Evolutionary conservation across 2,329 filamentous ascomycete genomes (phyloP), one percentile per base, ranked within the genome.

Genomic region (Stagonosporopsis vannaccii): DNA sequence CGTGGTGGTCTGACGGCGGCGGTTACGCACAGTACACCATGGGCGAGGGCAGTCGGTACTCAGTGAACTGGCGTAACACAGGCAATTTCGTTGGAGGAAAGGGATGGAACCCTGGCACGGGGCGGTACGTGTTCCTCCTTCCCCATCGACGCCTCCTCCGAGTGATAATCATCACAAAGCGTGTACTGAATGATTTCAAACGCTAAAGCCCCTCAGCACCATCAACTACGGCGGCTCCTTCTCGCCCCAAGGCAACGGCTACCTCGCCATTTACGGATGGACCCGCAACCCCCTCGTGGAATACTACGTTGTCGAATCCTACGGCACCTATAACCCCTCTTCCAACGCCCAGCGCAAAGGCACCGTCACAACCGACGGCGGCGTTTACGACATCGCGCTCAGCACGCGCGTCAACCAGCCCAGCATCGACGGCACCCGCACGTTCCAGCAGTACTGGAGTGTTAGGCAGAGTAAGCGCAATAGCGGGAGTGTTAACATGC

Each of bases 251-350:
- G 63, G 64, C 0, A 67, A 65, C 13, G 65, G 61, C 9, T 68
- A 69, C 23, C 62, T 72, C 17, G 65, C 83, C 15, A 68, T 86
- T 26, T 86, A 86, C 61, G 84, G 84, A 28, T 87, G 84, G 82
- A 83, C 80, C 4, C 75, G 69, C 13, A 77, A 77, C 60, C 81
- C 82, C 0, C 73, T 84, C 11, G 75, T 85, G 62, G 84, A 85
- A 60, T 85, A 85, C 75, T 86, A 85, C 72, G 79, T 86, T 56
- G 76, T 85, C 59, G 84, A 86, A 58, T 74, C 75, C 9, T 81
- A 79, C 62, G 81, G 79, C 40, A 75, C 77, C 53, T 76, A 79
- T 56, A 78, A 77, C 23, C 80, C 81, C 6, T 75, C 75, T 60
- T 77, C 78, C 59, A 79, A 74, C 19, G 41, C 66, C 33, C 78